Evolutionary conservation across 441 rosid genomes (phyloP).

Genomic region (Bruguiera hainesii): DNA sequence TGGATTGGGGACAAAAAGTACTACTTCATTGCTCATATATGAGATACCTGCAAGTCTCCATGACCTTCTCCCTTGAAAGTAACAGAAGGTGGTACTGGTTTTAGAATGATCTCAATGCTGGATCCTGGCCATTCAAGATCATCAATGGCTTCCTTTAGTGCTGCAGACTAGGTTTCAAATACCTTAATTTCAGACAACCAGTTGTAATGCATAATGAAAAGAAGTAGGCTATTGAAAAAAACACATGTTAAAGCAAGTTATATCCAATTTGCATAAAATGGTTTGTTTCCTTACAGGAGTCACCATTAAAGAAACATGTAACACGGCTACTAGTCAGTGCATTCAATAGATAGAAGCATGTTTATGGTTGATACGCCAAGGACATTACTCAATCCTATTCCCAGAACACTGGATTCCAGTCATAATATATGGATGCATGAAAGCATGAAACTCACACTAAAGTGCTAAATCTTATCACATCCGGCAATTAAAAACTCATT

Average conservation of each 20-base stretch:
- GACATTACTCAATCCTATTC: neutral
- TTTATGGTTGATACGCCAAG: neutral
- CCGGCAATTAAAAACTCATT: too few species aligned
- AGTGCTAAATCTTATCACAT: neutral
- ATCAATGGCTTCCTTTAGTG: slow-evolving; percentile 89
- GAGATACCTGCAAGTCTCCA: slow-evolving; percentile 82
- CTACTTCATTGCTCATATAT: slow-evolving; percentile 7
- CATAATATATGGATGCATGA: neutral
- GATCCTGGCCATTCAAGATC: slow-evolving; percentile 99
- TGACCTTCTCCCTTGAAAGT: slow-evolving; percentile 85
- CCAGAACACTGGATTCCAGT: neutral
- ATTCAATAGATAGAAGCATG: too few species aligned
- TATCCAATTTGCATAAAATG: too few species aligned
- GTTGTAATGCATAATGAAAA: neutral
- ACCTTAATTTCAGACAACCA: slow-evolving; percentile 18
- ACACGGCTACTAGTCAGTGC: neutral
- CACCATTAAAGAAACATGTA: neutral
- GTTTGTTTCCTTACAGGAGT: too few species aligned
- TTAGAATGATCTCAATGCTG: slow-evolving; percentile 64
- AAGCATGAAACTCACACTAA: neutral
- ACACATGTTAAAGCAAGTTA: neutral
- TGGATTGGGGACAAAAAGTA: slow-evolving; percentile 1
- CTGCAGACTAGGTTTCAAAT: slow-evolving; percentile 56
- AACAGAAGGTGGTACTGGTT: slow-evolving; percentile 67
- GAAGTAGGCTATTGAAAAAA: slow-evolving; percentile 6